Base-by-base conservation (phyloP, 306 rosid species). In the Medicago ruthenica region DNA sequence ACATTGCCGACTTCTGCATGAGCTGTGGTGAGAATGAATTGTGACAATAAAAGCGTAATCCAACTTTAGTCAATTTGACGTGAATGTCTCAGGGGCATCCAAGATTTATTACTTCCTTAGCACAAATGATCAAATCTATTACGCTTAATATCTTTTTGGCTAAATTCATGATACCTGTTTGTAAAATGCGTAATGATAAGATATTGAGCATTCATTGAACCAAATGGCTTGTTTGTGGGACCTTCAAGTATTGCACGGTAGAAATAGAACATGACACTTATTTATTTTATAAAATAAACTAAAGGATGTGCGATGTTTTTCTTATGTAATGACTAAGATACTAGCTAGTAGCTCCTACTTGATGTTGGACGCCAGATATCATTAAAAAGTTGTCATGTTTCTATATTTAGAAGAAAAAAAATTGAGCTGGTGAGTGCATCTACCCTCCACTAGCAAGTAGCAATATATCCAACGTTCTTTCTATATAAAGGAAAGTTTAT, bases 71-170 rank as follows among this genome's bases (percentile, higher is more conserved):
- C n/a, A 67, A 68, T 42, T 44, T 44, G 9, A 76, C 21, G 12
- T 15, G 41, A 27, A 14, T 11, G 13, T 18, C 24, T 34, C 41
- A 27, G 59, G 60, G 9, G 12, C 70, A 17, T 45, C 8, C 40
- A 16, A 17, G 48, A 68, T 39, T 11, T 16, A 24, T 67, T 65
- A 13, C 20, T 21, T 55, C 14, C 53, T 20, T 21, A 9, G 14
- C 18, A 45, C 62, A 69, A 50, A 50, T 55, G 6, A 20, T 69
- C 41, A 58, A 36, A 44, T 65, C 48, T 55, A 66, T 45, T 51
- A 67, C 13, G 66, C 69, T 55, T 27, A 67, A 18, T 68, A 44
- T 69, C 41, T 69, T 77, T 57, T 58, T 6, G 58, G 42, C 62
- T 18, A 69, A 51, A 66, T 9, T 37, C 16, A 18, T 12, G 70